Conservation (phyloP, 495 filamentous ascomycete genomes). For the Penicilliopsis zonata region DNA sequence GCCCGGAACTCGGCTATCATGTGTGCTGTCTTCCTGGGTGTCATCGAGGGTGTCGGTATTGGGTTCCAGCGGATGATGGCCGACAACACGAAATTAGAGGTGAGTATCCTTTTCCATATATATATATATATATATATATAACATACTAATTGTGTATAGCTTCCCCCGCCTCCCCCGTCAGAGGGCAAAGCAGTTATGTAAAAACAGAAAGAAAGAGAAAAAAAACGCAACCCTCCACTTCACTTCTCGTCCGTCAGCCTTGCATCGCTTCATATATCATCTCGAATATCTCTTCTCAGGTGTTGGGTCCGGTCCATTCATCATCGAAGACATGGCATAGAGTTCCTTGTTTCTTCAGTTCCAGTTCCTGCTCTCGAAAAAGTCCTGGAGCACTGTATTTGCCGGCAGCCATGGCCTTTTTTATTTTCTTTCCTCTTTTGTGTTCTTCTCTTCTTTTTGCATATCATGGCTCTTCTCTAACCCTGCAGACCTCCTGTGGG, state of each 20-base stretch:
- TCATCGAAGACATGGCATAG: slow-evolving; percentile 32
- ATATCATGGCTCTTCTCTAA: too few species aligned
- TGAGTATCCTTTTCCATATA: slow-evolving; percentile 17
- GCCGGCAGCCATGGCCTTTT: too few species aligned
- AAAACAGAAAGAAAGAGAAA: too few species aligned
- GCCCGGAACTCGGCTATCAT: slow-evolving; percentile 90
- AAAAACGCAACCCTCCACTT: too few species aligned
- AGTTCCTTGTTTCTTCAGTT: slow-evolving; percentile 18
- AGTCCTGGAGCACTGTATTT: slow-evolving; percentile 18
- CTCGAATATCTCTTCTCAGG: slow-evolving; percentile 34
- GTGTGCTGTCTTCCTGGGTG: slow-evolving; percentile 83
- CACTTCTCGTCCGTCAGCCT: slow-evolving; percentile 3
- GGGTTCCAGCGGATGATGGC: slow-evolving; percentile 96
- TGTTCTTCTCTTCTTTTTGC: slow-evolving; percentile 1
- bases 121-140: neutral
- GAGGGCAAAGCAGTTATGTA: slow-evolving; percentile 32
- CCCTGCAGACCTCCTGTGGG: too few species aligned
- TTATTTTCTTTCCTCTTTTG: too few species aligned
- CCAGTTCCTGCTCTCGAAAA: slow-evolving; percentile 15
- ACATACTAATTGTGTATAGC: slow-evolving; percentile 10
- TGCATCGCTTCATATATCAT: slow-evolving; percentile 18
- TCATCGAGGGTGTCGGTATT: slow-evolving; percentile 97
- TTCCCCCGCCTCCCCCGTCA: slow-evolving; percentile 31
- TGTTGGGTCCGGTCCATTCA: slow-evolving; percentile 29
- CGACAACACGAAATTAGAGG: slow-evolving; percentile 77